Evolutionary conservation across 345 rosid species (phyloP).

Genomic region (Conringia planisiliqua): DNA sequence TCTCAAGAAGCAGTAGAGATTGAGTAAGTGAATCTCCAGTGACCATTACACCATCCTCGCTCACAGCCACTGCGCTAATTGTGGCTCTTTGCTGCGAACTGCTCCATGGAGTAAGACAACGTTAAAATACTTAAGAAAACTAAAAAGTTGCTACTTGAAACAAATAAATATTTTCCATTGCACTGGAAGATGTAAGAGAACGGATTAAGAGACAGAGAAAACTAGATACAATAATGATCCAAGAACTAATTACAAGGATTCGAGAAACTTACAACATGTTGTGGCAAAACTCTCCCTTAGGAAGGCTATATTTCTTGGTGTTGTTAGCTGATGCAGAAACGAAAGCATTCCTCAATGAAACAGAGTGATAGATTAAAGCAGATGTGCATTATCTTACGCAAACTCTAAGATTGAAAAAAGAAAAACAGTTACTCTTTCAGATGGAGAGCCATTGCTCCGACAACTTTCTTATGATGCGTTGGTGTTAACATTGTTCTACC

Average conservation of each 20-base stretch:
- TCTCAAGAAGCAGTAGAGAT: no score
- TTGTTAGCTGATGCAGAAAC: constrained; percentile 93
- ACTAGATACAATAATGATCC: background rate
- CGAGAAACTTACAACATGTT: constrained; percentile 80
- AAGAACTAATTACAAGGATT: constrained; percentile 3
- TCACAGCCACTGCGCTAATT: constrained; percentile 87
- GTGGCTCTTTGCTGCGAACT: constrained; percentile 94
- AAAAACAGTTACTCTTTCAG: constrained; percentile 59
- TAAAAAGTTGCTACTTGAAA: no score
- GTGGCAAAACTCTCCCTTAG: constrained; percentile 80
- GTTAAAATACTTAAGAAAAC: background rate
- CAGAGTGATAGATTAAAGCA: constrained; percentile 3
- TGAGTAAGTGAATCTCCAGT: no score
- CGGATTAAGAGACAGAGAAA: background rate
- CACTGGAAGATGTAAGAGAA: background rate
- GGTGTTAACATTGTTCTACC: constrained; percentile 82
- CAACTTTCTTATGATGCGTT: constrained; percentile 84
- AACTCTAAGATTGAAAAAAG: constrained; percentile 7
- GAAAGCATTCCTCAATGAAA: constrained; percentile 61
- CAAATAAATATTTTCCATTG: background rate
- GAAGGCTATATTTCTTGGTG: constrained; percentile 83
- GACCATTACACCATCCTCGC: constrained; percentile 89
- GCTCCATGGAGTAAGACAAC: constrained; percentile 20
- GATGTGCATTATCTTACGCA: background rate
- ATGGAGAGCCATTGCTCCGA: constrained; percentile 84